Conservation (phyloP, 192 early-diverging fungal species). For the Umbelopsis vinacea region DNA sequence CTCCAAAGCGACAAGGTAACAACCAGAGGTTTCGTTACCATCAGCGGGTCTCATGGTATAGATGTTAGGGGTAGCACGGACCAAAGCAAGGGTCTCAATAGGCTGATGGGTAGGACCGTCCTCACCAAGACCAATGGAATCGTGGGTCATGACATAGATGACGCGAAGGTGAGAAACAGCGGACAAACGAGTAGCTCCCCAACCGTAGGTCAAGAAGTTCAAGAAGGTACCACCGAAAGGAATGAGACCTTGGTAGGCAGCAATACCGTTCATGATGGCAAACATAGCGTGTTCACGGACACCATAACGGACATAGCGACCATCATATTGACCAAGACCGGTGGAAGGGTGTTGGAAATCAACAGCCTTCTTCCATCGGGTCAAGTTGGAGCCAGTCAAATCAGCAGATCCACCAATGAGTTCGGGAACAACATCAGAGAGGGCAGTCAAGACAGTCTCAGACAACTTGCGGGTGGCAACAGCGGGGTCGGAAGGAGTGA, state of each 20-base stretch:
- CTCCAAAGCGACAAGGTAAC: conserved; percentile 83
- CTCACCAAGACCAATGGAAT: conserved; percentile 98
- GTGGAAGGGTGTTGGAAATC: conserved; percentile 87
- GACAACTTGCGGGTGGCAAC: conserved; percentile 90
- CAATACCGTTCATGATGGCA: conserved; percentile 89
- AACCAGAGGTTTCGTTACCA: conserved; percentile 91
- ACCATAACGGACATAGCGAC: conserved; percentile 92
- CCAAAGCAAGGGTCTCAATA: conserved; percentile 88
- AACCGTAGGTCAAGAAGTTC: conserved; percentile 86
- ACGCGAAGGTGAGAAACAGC: conserved; percentile 90
- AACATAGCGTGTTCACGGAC: conserved; percentile 99
- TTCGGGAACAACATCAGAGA: conserved; percentile 82
- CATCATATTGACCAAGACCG: conserved; percentile 78
- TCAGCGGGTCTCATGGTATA: conserved; percentile 91
- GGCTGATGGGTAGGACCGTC: conserved; percentile 99
- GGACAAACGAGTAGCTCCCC: conserved; percentile 85
- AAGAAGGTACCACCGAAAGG: conserved; percentile 92
- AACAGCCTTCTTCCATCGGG: conserved; percentile 91
- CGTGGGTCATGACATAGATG: conserved; percentile 98
- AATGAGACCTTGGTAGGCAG: conserved; percentile 84
- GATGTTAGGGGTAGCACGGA: conserved; percentile 91
- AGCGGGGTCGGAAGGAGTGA: conserved; percentile 79
- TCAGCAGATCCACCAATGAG: conserved; percentile 95
- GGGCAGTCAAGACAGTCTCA: conserved; percentile 80
- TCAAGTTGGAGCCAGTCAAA: conserved; percentile 95